phyloP scores from a whole-genome alignment of 768 basidiomycete species.

The Psilocybe tampanensis region DNA sequence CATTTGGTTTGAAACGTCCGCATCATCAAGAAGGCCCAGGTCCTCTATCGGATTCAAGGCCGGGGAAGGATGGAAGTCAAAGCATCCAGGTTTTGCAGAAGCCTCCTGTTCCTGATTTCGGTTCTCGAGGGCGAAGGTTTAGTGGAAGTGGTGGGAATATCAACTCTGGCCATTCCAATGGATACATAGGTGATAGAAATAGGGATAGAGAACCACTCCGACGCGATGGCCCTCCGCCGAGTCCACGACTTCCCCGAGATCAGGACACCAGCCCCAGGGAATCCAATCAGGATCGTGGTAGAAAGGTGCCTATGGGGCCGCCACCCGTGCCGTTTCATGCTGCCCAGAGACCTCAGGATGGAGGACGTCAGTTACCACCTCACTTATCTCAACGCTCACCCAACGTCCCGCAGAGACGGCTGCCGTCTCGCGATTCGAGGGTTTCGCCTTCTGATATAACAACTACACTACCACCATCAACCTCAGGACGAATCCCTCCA shows the following conservation, averaged over 20 bases:
- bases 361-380: constrained; percentile 57
- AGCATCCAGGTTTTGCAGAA: constrained; percentile 68
- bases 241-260: constrained; percentile 38
- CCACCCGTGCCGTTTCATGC: constrained; percentile 48
- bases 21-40: constrained; percentile 42
- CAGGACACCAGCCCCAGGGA: constrained; percentile 32
- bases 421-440: constrained; percentile 47
- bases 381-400: constrained; percentile 47
- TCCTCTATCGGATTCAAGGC: constrained; percentile 42
- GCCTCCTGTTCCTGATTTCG: constrained; percentile 32
- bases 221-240: constrained; percentile 41
- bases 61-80: constrained; percentile 44
- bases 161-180: constrained; percentile 24
- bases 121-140: constrained; percentile 32
- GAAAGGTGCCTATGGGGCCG: constrained; percentile 54
- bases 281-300: constrained; percentile 32
- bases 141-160: constrained; percentile 33
- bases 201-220: constrained; percentile 34
- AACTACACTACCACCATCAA: constrained; percentile 25
- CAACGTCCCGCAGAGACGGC: constrained; percentile 31
- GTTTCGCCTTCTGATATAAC: constrained; percentile 37
- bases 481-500: constrained; percentile 33
- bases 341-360: constrained; percentile 38
- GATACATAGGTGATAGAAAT: constrained; percentile 21
- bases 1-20: constrained; percentile 45